These are phyloP conservation scores for Botrytis medusae DNA, from an alignment of 2,329 filamentous ascomycete species.

Conservation along the genomic window DNA sequence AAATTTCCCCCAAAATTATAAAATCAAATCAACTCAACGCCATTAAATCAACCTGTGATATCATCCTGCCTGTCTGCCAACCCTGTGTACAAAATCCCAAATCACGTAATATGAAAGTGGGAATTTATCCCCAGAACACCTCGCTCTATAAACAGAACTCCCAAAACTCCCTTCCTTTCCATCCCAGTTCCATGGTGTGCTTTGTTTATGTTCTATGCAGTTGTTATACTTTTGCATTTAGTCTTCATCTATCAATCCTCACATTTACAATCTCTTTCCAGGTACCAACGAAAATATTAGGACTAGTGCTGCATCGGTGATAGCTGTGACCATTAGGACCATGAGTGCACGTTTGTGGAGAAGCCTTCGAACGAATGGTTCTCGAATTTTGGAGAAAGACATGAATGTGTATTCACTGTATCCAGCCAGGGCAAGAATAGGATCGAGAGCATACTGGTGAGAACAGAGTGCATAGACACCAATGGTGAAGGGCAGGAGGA, in stretches of 20 bases:
- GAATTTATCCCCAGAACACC: conserved; percentile 15
- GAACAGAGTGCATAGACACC: conserved; percentile 86
- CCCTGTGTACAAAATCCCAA: conserved; percentile 17
- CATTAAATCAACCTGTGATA: conserved; percentile 19
- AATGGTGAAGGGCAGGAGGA: conserved; percentile 87
- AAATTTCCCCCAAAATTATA: neutral
- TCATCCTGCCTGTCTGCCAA: conserved; percentile 7
- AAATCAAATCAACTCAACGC: conserved; percentile 11
- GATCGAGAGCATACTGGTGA: conserved; percentile 95
- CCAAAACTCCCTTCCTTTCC: neutral
- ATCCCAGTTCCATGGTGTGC: neutral
- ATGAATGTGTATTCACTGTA: conserved; percentile 97
- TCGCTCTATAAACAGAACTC: conserved; percentile 19
- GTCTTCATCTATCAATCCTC: neutral
- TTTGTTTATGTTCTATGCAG: neutral
- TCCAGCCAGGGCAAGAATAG: conserved; percentile 82
- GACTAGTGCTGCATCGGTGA: conserved; percentile 79
- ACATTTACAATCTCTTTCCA: conserved; percentile 70
- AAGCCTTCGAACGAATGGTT: conserved; percentile 86
- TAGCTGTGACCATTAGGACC: conserved; percentile 71
- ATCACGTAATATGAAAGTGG: conserved; percentile 11
- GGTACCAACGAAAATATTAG: conserved; percentile 94
- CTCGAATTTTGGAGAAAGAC: conserved; percentile 81
- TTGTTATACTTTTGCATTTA: neutral
- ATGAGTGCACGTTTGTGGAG: conserved; percentile 81